Evolutionary conservation across 345 rosid species (phyloP), one percentile per base, ranked within the genome.

Genomic region (Gossypium raimondii): DNA sequence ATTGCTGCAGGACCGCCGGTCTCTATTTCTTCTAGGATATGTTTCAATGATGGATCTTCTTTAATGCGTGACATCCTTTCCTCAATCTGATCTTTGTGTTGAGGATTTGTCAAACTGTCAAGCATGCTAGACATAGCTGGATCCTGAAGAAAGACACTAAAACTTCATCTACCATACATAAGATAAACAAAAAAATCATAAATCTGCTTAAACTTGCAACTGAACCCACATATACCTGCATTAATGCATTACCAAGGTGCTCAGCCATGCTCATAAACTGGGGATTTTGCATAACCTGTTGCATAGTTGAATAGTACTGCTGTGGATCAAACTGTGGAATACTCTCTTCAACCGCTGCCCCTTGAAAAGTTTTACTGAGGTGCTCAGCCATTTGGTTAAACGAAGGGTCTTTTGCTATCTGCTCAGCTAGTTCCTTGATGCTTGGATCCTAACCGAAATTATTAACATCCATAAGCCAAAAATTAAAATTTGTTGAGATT

Each of bases 371-470:
- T 80, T 89, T 84, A 85, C 89, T 97, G 34, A 95, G 90, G 84
- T 93, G 99, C 88, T 93, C 98, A 16, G 99, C 99, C 91, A 95
- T 84, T 73, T 90, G 88, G 82, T 90, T 95, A 86, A 95, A 95
- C 16, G 97, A 68, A 47, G 99, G 98, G 79, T 93, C 99, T 85
- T 87, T 90, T 62, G 98, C 91, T 56, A 95, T 95, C 84, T 93
- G 97, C 81, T 91, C 98, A 75, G 97, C 97, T 76, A 95, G 70
- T 64, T 93, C 93, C 82, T 89, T 89, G 72, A 93, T 91, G 82
- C 97, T 95, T 2, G 97, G 99, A 78, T 95, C 99, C 99, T 95
- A 67, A 51, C 25, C 56, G 52, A 72, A n/a, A 72, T 71, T 12
- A 12, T 38, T 25, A 44, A 64, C 22, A 66, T 16, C 24, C 61